phyloP scores from a whole-genome alignment of 2,329 filamentous ascomycete genomes.

The Talaromyces sp. region DNA sequence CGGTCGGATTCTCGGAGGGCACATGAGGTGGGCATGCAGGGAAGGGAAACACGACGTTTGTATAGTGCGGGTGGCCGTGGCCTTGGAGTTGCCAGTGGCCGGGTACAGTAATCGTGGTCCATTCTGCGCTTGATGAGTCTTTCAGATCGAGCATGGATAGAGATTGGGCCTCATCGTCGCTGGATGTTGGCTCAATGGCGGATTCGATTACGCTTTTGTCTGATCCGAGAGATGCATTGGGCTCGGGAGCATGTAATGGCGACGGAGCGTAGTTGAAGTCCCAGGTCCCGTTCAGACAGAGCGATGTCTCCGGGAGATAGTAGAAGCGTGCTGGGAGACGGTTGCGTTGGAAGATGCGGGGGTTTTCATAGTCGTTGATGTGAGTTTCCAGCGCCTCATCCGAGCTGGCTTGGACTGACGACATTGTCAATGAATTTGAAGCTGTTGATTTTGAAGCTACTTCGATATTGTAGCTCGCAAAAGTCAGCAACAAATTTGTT shows the following conservation, averaged over 20 bases:
- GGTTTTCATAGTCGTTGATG: slow-evolving; percentile 47
- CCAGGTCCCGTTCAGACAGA: slow-evolving; percentile 55
- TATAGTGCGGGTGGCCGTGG: slow-evolving; percentile 64
- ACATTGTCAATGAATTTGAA: not conserved
- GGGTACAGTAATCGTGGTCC: slow-evolving; percentile 53
- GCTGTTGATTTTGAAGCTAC: not conserved
- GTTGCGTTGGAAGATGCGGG: slow-evolving; percentile 53
- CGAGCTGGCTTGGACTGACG: not conserved
- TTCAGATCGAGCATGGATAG: not conserved
- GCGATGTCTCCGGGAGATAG: slow-evolving; percentile 48
- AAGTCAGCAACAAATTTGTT: not conserved
- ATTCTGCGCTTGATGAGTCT: not conserved
- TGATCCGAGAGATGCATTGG: not conserved
- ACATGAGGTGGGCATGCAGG: slow-evolving; percentile 60
- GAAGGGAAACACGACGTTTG: slow-evolving; percentile 63
- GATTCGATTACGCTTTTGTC: not conserved
- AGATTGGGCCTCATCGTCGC: not conserved
- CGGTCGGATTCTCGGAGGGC: not conserved
- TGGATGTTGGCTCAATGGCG: not conserved
- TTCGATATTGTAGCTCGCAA: not conserved
- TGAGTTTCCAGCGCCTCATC: not conserved
- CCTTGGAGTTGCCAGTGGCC: slow-evolving; percentile 69
- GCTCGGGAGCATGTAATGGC: slow-evolving; percentile 42
- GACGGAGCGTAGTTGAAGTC: slow-evolving; percentile 52
- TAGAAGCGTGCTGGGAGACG: slow-evolving; percentile 53